Conservation (phyloP, 2,329 filamentous ascomycete genomes). For the Cladosporium sp. region DNA sequence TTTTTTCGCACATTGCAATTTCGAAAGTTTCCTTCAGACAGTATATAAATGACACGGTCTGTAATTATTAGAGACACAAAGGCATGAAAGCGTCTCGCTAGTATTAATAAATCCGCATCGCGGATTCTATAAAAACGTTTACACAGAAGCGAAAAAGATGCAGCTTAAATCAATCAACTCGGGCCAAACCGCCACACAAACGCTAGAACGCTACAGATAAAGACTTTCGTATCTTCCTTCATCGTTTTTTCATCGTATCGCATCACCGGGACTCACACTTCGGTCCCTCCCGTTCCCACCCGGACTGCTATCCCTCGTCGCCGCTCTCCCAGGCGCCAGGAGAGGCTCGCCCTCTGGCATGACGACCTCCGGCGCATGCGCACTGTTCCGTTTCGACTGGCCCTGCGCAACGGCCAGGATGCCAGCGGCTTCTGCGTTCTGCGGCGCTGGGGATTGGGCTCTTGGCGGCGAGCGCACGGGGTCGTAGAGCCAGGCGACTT, state of each 20-base stretch:
- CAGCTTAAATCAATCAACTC: not conserved
- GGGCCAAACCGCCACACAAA: not conserved
- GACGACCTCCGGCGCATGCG: constrained; percentile 13
- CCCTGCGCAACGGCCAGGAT: not conserved
- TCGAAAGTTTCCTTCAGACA: not conserved
- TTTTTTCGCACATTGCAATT: not conserved
- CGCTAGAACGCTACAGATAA: not conserved
- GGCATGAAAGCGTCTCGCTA: not conserved
- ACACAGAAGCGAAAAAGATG: not conserved
- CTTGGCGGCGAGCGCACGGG: constrained; percentile 15
- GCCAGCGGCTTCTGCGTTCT: not conserved
- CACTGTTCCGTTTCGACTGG: not conserved
- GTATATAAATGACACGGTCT: not conserved
- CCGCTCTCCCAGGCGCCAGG: constrained; percentile 1
- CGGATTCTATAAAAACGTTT: not conserved
- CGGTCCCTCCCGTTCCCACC: not conserved
- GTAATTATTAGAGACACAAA: not conserved
- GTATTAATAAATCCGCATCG: not conserved
- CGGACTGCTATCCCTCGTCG: constrained; percentile 12
- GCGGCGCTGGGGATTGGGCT: not conserved
- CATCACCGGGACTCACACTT: not conserved
- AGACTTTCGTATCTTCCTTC: not conserved
- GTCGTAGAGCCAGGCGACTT: constrained; percentile 26
- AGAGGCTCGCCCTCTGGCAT: constrained; percentile 12
- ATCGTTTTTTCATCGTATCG: not conserved